Evolutionary conservation across 2,329 filamentous ascomycete genomes (phyloP), one percentile per base, ranked within the genome.

Genomic region (Boeremia exigua): DNA sequence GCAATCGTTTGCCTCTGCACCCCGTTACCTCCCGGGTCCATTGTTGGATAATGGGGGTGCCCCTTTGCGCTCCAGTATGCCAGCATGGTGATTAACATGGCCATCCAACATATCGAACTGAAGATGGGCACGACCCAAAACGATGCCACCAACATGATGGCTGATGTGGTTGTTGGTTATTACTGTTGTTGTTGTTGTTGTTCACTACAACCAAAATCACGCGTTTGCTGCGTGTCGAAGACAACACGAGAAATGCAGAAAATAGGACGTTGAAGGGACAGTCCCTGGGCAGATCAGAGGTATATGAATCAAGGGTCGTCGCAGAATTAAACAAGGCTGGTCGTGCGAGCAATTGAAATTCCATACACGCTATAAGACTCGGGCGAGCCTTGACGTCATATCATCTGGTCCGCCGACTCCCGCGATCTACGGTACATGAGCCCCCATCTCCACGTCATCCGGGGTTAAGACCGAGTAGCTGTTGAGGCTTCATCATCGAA

Each of bases 81-180:
- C 54, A 92, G 79, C 76, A 92, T 83, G 51, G 83, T 86, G 25
- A 92, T 80, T 14, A 93, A 81, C 72, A 86, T 91, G 58, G 81
- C 83, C 29, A 74, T 70, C 76, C 75, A 78, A 61, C 76, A 69
- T 45, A 72, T 51, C 62, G 86, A 84, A 43, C 88, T 87, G 62
- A 92, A 81, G 58, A 92, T 78, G 62, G 90, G 90, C 30, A 92
- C 81, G 54, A 88, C 76, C 88, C 80, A 82, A 56, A 79, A 84
- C 57, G 81, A 81, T 65, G 80, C 67, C 6, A 60, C 62, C 67
- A 73, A 70, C 72, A 75, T 74, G 51, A 48, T 48, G 39, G 19
- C 32, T 51, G 42, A 48, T 37, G 36, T 56, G 9, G 5, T 10
- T 4, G 34, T 7, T 19, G 34, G 2, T 37, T 37, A 28, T 43